Percentiles rank a stretch among this genome's conserved stretches.
phyloP scores from a whole-genome alignment of 768 basidiomycete genomes.

The Pleurotus sapidus region DNA sequence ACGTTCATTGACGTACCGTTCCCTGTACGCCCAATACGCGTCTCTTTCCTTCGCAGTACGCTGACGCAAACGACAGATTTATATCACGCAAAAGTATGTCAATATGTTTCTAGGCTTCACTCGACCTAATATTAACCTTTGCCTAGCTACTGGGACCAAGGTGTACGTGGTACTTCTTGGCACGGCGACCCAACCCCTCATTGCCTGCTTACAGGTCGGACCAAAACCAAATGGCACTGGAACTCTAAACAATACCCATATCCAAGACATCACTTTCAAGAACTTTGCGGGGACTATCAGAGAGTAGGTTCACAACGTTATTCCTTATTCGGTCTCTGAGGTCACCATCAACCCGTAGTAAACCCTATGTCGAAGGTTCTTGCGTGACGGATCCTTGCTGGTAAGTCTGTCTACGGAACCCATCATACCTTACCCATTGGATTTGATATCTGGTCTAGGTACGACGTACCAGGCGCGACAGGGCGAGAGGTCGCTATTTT shows the following conservation, averaged over 20 bases:
- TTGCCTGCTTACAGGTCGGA: slow-evolving; percentile 26
- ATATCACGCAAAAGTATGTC: slow-evolving; percentile 58
- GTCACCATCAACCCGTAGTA: slow-evolving; percentile 16
- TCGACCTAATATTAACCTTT: not conserved
- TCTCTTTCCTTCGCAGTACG: not conserved
- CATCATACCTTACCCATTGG: not conserved
- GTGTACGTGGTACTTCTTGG: slow-evolving; percentile 24
- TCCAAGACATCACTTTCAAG: slow-evolving; percentile 54
- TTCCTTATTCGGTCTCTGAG: not conserved
- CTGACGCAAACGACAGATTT: slow-evolving; percentile 37
- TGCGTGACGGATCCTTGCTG: slow-evolving; percentile 62
- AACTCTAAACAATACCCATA: slow-evolving; percentile 46
- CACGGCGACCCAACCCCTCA: not conserved
- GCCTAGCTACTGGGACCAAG: slow-evolving; percentile 63
- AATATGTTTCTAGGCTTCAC: not conserved
- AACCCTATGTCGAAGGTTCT: slow-evolving; percentile 53
- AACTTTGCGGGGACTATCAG: slow-evolving; percentile 50
- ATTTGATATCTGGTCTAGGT: slow-evolving; percentile 22
- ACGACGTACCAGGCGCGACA: slow-evolving; percentile 48
- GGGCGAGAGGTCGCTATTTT: slow-evolving; percentile 59
- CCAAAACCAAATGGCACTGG: slow-evolving; percentile 40
- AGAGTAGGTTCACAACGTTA: slow-evolving; percentile 29
- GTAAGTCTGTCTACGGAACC: slow-evolving; percentile 17
- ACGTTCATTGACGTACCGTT: slow-evolving; percentile 48
- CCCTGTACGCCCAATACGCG: slow-evolving; percentile 35